Conservation (phyloP, 495 filamentous ascomycete genomes). For the Podospora pseudoanserina region DNA sequence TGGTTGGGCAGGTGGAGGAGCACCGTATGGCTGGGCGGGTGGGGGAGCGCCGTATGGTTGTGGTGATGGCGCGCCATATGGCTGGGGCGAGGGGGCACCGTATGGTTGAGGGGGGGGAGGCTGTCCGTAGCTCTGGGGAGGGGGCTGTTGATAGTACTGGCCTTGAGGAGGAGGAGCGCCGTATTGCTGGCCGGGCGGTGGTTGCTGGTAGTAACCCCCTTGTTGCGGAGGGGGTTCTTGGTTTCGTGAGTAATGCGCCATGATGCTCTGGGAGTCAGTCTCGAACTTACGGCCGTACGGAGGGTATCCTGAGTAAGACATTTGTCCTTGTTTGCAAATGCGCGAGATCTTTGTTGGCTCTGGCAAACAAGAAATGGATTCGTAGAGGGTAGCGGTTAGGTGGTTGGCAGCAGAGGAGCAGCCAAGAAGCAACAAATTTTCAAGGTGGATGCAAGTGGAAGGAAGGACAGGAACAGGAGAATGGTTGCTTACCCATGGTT, state of each 20-base stretch:
- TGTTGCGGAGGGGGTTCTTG: slow-evolving; percentile 31
- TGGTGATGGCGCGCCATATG: slow-evolving; percentile 17
- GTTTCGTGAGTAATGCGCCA: slow-evolving; percentile 9
- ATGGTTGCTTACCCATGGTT: not conserved
- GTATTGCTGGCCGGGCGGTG: slow-evolving; percentile 26
- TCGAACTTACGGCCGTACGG: slow-evolving; percentile 33
- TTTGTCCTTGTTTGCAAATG: slow-evolving; percentile 6
- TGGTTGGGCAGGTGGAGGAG: slow-evolving; percentile 9
- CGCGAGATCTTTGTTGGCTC: not conserved
- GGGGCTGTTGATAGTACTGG: slow-evolving; percentile 22
- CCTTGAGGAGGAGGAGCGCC: slow-evolving; percentile 17
- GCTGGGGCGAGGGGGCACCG: not conserved
- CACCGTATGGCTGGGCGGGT: slow-evolving; percentile 12
- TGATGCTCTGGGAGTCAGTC: not conserved
- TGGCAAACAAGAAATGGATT: not conserved
- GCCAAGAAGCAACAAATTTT: too few relatives aligned
- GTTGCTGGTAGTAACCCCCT: slow-evolving; percentile 31
- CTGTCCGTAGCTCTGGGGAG: slow-evolving; percentile 12
- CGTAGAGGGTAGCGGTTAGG: not conserved
- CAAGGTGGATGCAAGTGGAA: not conserved
- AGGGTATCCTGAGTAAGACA: slow-evolving; percentile 35
- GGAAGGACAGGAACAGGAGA: not conserved
- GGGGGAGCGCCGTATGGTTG: slow-evolving; percentile 17
- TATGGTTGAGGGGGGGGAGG: slow-evolving; percentile 12
- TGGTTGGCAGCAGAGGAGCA: not conserved